Conservation (phyloP, 2,329 filamentous ascomycete species). For the Daldinia sp. region DNA sequence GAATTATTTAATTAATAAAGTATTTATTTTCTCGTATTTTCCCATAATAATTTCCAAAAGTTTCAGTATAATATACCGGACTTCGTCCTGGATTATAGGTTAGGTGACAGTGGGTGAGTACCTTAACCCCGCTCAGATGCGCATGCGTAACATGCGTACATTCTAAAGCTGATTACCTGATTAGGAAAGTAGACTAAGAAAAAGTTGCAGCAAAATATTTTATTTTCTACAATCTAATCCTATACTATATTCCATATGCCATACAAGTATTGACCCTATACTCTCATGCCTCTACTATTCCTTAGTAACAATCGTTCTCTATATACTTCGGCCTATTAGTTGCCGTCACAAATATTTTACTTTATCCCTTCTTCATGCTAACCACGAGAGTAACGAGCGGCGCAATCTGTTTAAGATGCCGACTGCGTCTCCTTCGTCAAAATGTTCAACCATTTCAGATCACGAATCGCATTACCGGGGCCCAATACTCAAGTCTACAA, state of each 20-base stretch:
- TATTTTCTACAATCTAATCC: not conserved
- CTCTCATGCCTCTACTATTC: not conserved
- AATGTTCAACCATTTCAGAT: conserved; percentile 23
- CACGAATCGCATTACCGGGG: conserved; percentile 10
- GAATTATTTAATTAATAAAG: too few relatives aligned
- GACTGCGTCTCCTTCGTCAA: conserved; percentile 46
- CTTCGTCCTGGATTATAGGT: too few relatives aligned
- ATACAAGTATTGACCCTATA: not conserved
- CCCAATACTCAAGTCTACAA: conserved; percentile 16
- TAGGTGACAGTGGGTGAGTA: too few relatives aligned
- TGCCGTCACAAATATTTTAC: not conserved
- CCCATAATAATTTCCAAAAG: too few relatives aligned
- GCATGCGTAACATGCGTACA: not conserved
- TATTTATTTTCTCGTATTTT: too few relatives aligned
- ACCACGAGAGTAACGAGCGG: conserved; percentile 44
- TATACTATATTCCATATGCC: not conserved
- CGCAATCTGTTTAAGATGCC: conserved; percentile 53
- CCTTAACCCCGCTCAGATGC: too few relatives aligned
- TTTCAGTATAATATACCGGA: too few relatives aligned
- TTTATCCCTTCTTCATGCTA: conserved; percentile 46
- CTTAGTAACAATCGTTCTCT: not conserved
- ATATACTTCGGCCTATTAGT: not conserved
- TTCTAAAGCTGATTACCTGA: conserved; percentile 8
- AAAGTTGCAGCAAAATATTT: conserved; percentile 14
- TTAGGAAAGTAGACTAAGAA: conserved; percentile 10